Base-by-base conservation (phyloP, 768 basidiomycete species). In the Trametes punicea region DNA sequence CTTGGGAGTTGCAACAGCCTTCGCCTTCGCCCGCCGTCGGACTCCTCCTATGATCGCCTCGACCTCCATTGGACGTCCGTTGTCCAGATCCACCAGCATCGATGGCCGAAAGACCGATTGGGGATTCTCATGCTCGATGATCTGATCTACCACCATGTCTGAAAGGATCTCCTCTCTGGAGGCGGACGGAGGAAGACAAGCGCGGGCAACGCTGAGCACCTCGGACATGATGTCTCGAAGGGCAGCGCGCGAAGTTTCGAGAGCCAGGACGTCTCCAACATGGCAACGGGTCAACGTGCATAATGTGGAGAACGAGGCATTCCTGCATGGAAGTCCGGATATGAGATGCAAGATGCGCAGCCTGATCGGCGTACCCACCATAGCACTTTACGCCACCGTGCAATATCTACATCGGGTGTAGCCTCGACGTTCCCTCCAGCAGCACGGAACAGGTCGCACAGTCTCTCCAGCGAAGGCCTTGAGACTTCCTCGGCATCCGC, bases 21-120 rank as follows among this genome's bases (percentile, higher is more conserved):
- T 47, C 1, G 38, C 38, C 49, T 46, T 47, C 9, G 62, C 66
- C 26, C 59, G 36, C 38, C 53, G 64, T n/a, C 65, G 42, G 5
- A 67, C 63, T 0, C 66, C 66, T 16, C 66, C 66, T 7, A 75
- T 59, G 38, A 75, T 75, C 16, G 68, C 73, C 45, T 75, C 72
- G 13, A 75, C 62, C 56, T 75, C 74, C 65, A 74, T 70, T 15
- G 73, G 73, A 31, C 71, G 59, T 5, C 67, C 67, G n/a, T 62
- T 61, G 34, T 73, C 73, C 52, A 73, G 57, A 48, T 74, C 73
- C 9, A 73, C 69, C 1, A 72, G 65, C 73, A 73, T 74, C 2
- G 69, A 70, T 1, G 73, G 73, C 49, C 69, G 67, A 64, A 71
- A 73, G 1, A 46, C 51, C 10, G 65, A 66, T 38, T 53, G 23